Evolutionary conservation across 1,284 basidiomycete genomes (phyloP).

Genomic region (Lentinula novae-zelandiae): DNA sequence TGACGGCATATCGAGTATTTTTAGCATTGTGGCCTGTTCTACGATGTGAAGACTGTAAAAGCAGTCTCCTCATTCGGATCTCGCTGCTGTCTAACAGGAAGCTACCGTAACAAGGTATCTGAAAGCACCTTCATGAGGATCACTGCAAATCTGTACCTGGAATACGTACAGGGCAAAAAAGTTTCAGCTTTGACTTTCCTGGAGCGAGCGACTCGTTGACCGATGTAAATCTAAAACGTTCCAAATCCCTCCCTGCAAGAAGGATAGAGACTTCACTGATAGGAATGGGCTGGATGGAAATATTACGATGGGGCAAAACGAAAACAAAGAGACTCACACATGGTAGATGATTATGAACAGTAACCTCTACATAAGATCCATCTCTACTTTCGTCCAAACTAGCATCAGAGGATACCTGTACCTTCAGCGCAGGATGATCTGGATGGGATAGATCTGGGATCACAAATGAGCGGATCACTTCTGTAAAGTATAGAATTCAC

Average conservation of each 20-base stretch:
- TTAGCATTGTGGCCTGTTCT: constrained; percentile 23
- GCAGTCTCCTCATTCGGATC: constrained; percentile 52
- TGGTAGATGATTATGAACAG: constrained; percentile 62
- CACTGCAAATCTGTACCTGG: neutral
- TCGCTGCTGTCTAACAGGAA: constrained; percentile 61
- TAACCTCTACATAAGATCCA: constrained; percentile 56
- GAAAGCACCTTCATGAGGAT: constrained; percentile 8
- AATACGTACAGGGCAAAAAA: constrained; percentile 65
- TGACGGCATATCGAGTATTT: constrained; percentile 16
- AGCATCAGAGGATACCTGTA: constrained; percentile 45
- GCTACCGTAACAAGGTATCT: constrained; percentile 65
- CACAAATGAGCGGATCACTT: neutral
- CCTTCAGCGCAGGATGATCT: constrained; percentile 63
- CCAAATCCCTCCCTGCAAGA: constrained; percentile 54
- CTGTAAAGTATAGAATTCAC: constrained; percentile 2
- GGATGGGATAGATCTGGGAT: constrained; percentile 57
- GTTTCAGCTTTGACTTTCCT: constrained; percentile 50
- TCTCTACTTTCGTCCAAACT: constrained; percentile 55
- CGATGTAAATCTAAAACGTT: constrained; percentile 47
- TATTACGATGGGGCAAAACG: neutral
- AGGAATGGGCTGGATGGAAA: constrained; percentile 37
- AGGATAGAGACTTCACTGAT: constrained; percentile 48
- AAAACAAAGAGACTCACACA: constrained; percentile 49
- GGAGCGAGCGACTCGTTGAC: constrained; percentile 37
- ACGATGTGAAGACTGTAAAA: constrained; percentile 55